phyloP scores from a whole-genome alignment of 768 basidiomycete species.

The Boletus rex-veris region DNA sequence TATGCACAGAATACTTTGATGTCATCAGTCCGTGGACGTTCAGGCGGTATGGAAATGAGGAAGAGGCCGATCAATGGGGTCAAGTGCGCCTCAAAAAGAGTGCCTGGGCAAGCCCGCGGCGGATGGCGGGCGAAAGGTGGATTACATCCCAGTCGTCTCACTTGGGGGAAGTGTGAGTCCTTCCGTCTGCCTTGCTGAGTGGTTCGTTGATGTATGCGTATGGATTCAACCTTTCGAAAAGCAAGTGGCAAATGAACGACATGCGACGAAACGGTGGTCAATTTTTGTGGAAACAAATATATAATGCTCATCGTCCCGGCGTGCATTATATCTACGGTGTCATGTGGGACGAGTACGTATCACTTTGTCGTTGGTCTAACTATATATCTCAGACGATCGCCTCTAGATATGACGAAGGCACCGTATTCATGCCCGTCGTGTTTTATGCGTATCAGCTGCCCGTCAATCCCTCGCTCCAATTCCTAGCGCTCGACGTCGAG shows the following conservation, averaged over 20 bases:
- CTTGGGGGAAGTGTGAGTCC: slow-evolving; percentile 78
- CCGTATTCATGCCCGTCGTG: slow-evolving; percentile 75
- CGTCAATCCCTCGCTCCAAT: slow-evolving; percentile 40
- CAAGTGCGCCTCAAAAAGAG: slow-evolving; percentile 57
- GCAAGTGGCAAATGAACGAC: slow-evolving; percentile 69
- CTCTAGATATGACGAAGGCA: slow-evolving; percentile 78
- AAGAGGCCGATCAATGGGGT: slow-evolving; percentile 61
- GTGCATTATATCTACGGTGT: slow-evolving; percentile 75
- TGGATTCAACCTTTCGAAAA: slow-evolving; percentile 69
- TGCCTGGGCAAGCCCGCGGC: slow-evolving; percentile 51
- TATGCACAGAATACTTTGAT: too few relatives aligned
- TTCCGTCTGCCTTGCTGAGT: too few relatives aligned
- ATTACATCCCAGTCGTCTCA: slow-evolving; percentile 78
- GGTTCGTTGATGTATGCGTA: slow-evolving; percentile 23
- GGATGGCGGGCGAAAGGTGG: slow-evolving; percentile 49
- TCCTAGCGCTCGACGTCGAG: slow-evolving; percentile 71
- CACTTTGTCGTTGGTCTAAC: neutral
- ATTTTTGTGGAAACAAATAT: slow-evolving; percentile 78
- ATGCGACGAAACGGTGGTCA: slow-evolving; percentile 69
- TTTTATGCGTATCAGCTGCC: too few relatives aligned
- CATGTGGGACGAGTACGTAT: slow-evolving; percentile 79
- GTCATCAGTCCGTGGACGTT: too few relatives aligned
- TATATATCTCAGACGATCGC: neutral
- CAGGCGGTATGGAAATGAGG: too few relatives aligned
- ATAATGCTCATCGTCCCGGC: slow-evolving; percentile 59